These are phyloP conservation scores for Zygotorulaspora danielsina DNA, from an alignment of 805 yeast species.

Conservation along the genomic window DNA sequence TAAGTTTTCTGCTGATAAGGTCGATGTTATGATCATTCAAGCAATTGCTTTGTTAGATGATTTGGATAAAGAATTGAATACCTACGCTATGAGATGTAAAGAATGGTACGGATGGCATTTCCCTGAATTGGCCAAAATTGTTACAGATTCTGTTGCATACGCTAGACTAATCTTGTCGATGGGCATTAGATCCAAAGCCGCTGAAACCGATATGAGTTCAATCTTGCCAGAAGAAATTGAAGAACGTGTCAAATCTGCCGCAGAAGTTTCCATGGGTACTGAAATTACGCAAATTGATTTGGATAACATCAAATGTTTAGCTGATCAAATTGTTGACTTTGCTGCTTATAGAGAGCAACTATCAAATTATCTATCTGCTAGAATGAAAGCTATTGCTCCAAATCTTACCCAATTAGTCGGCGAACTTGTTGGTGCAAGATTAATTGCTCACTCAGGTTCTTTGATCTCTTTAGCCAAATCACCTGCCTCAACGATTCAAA, in stretches of 20 bases:
- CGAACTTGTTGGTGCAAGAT: slow-evolving; percentile 96
- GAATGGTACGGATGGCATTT: slow-evolving; percentile 99
- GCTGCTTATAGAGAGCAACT: slow-evolving; percentile 95
- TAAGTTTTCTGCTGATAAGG: slow-evolving; percentile 96
- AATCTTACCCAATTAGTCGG: slow-evolving; percentile 93
- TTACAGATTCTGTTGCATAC: slow-evolving; percentile 91
- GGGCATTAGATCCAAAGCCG: slow-evolving; percentile 91
- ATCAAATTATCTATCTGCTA: slow-evolving; percentile 81
- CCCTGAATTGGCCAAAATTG: slow-evolving; percentile 98
- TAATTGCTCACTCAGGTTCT: slow-evolving; percentile 96
- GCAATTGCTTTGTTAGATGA: slow-evolving; percentile 97
- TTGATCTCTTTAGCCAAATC: slow-evolving; percentile 92
- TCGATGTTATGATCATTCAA: slow-evolving; percentile 98
- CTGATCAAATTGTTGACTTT: slow-evolving; percentile 94
- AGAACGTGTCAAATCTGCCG: slow-evolving; percentile 88
- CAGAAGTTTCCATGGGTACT: slow-evolving; percentile 99
- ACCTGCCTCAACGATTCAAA: slow-evolving; percentile 97
- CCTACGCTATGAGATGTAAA: slow-evolving; percentile 97
- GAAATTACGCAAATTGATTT: slow-evolving; percentile 92
- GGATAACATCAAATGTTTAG: slow-evolving; percentile 81
- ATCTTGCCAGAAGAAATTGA: slow-evolving; percentile 92
- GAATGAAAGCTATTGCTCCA: slow-evolving; percentile 99
- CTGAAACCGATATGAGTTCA: slow-evolving; percentile 83
- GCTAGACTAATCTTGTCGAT: slow-evolving; percentile 89
- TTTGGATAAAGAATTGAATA: slow-evolving; percentile 94